Evolutionary conservation across 441 rosid species (phyloP), one percentile per base, ranked within the genome.

Genomic region (Raphanus hybrid): DNA sequence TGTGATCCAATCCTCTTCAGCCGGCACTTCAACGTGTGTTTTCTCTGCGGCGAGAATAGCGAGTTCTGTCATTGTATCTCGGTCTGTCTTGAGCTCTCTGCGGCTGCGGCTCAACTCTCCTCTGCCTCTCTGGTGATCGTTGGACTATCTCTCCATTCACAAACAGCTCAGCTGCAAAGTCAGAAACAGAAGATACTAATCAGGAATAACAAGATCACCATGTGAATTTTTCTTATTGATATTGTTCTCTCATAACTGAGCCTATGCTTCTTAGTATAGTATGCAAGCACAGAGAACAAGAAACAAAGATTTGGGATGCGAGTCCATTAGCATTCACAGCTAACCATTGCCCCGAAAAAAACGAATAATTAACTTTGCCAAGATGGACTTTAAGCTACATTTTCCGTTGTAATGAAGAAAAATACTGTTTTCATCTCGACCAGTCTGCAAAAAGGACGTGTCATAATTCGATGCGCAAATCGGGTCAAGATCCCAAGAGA

Each of bases 61-160:
- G 82, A 75, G 98, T 93, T 75, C 96, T 81, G 83, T 93, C 99
- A 66, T 96, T 96, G 85, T 93, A 96, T 84, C 99, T 92, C 8
- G 99, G 99, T 78, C 98, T 85, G 78, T 93, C 97, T 54, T 90
- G 88, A 10, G 92, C 89, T 86, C 97, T 87, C 86, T 90, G 98
- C 1, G 97, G 97, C 85, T 87, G 98, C 4, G 98, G 97, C 67
- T 89, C 95, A 76, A 93, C 97, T 79, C 97, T 85, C 78, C 87
- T 90, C 82, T 95, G 97, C 78, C 98, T 90, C 81, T 95, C 99
- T 8, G 99, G 98, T 52, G 97, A 70, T 74, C 98, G 86, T 79
- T 92, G 96, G 55, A 96, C 97, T 77, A 93, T 89, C 89, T 96
- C 97, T 5, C 98, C 98, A 67, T 96, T 92, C 76, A 96, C 98